Percentiles rank a stretch among this genome's conserved stretches.
Evolutionary conservation across 208 protist genomes (phyloP).

Genomic region (Wallacemonas sp.): DNA sequence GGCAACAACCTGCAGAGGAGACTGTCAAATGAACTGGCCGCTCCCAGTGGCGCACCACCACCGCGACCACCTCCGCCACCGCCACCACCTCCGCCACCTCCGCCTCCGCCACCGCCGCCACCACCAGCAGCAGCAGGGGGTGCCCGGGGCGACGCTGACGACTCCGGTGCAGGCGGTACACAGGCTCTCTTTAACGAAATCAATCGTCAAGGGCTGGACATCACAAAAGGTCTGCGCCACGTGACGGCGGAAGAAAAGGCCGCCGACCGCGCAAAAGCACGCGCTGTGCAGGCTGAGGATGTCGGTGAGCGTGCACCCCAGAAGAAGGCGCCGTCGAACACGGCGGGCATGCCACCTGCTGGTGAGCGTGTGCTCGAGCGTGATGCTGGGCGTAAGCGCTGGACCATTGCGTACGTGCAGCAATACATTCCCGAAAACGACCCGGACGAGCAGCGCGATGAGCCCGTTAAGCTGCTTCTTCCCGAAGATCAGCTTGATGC

Average conservation of each 20-base stretch:
- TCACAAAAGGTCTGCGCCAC: conserved; percentile 22
- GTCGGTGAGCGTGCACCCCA: background rate
- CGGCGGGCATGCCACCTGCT: background rate
- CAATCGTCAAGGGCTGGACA: conserved; percentile 16
- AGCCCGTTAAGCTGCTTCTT: conserved; percentile 7
- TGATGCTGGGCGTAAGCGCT: conserved; percentile 8
- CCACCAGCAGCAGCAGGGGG: conserved; percentile 3
- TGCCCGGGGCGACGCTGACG: background rate
- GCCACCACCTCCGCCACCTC: conserved; percentile 14
- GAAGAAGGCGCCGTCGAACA: background rate
- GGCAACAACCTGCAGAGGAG: too few relatives aligned
- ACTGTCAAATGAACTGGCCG: too few relatives aligned
- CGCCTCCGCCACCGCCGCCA: conserved; percentile 22
- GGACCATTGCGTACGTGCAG: conserved; percentile 5
- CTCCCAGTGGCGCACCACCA: too few relatives aligned
- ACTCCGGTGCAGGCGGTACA: background rate
- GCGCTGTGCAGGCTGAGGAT: background rate
- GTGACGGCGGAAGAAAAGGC: conserved; percentile 13
- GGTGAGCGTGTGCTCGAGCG: background rate
- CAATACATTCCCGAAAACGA: background rate
- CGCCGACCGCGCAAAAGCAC: background rate
- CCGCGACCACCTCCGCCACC: conserved; percentile 18
- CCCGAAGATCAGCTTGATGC: conserved; percentile 11
- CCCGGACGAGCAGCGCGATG: background rate
- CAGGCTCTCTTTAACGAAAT: conserved; percentile 19